Conservation (phyloP, 768 basidiomycete genomes). For the Strobilomyces dryophilus region DNA sequence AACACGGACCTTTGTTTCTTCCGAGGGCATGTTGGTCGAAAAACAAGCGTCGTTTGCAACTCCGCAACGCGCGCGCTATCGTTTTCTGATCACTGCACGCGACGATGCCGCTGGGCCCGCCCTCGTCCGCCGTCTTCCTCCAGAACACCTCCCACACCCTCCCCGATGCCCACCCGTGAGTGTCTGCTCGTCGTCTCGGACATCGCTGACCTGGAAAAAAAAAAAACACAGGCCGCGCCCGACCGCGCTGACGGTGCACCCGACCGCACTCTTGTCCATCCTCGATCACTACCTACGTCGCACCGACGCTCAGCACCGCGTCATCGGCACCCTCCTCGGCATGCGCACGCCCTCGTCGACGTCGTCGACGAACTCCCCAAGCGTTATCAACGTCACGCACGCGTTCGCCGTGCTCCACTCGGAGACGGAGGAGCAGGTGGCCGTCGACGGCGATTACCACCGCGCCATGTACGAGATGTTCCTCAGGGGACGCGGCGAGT, state of each 20-base stretch:
- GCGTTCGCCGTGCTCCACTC: slow-evolving; percentile 92
- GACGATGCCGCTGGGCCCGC: slow-evolving; percentile 47
- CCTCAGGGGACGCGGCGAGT: slow-evolving; percentile 58
- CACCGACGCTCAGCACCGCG: slow-evolving; percentile 74
- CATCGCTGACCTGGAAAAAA: neutral
- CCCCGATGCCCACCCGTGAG: slow-evolving; percentile 34
- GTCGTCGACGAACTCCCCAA: neutral
- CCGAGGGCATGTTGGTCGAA: slow-evolving; percentile 66
- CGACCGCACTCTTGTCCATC: slow-evolving; percentile 90
- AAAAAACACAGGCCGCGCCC: slow-evolving; percentile 60
- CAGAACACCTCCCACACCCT: slow-evolving; percentile 31
- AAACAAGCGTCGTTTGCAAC: slow-evolving; percentile 25
- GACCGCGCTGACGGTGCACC: slow-evolving; percentile 77
- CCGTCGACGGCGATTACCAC: slow-evolving; percentile 96
- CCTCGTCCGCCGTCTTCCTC: slow-evolving; percentile 43
- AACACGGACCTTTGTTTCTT: slow-evolving; percentile 76
- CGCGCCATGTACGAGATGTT: slow-evolving; percentile 87
- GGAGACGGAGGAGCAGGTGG: slow-evolving; percentile 89
- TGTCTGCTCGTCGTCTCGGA: neutral
- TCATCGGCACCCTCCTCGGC: slow-evolving; percentile 94
- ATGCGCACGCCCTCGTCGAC: slow-evolving; percentile 51
- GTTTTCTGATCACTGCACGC: slow-evolving; percentile 6
- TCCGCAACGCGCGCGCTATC: slow-evolving; percentile 19
- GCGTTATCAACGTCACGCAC: slow-evolving; percentile 65
- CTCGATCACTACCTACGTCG: slow-evolving; percentile 95